Evolutionary conservation across 331 rosid genomes (phyloP).

Genomic region (Malus hybrid): DNA sequence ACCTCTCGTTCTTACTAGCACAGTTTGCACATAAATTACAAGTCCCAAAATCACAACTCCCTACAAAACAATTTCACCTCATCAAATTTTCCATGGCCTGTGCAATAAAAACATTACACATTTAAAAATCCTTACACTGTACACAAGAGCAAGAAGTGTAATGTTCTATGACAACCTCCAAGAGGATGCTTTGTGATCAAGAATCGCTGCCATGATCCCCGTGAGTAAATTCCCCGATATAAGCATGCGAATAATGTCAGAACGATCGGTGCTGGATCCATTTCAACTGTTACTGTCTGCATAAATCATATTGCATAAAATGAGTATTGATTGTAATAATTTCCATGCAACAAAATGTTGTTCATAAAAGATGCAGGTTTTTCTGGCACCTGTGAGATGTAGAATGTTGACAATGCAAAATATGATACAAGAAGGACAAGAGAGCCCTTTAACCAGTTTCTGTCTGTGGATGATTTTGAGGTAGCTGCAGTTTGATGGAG

Average conservation of each 20-base stretch:
- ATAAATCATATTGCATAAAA: background rate
- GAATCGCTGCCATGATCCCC: slow-evolving; percentile 5
- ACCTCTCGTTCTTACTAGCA: slow-evolving; percentile 8
- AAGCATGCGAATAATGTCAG: slow-evolving; percentile 22
- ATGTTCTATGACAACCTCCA: slow-evolving; percentile 25
- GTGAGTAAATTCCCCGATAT: slow-evolving; percentile 17
- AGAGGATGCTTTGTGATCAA: slow-evolving; percentile 22
- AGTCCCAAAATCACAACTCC: slow-evolving; percentile 15
- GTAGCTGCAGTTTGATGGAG: slow-evolving; percentile 1
- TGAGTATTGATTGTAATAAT: background rate
- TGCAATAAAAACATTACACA: too few species aligned
- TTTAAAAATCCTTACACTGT: background rate
- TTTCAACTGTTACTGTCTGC: slow-evolving; percentile 11
- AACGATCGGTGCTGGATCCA: slow-evolving; percentile 18
- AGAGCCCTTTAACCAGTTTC: slow-evolving; percentile 13
- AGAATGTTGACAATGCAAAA: background rate
- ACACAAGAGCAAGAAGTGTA: slow-evolving; percentile 17
- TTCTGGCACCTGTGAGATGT: slow-evolving; percentile 12
- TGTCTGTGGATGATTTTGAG: background rate
- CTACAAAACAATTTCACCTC: background rate
- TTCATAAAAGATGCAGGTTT: background rate
- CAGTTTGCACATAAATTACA: background rate
- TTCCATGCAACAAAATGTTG: background rate
- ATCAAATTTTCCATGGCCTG: background rate
- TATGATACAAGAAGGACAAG: slow-evolving; percentile 9